Evolutionary conservation across 345 rosid genomes (phyloP).

Genomic region (Gossypium raimondii): DNA sequence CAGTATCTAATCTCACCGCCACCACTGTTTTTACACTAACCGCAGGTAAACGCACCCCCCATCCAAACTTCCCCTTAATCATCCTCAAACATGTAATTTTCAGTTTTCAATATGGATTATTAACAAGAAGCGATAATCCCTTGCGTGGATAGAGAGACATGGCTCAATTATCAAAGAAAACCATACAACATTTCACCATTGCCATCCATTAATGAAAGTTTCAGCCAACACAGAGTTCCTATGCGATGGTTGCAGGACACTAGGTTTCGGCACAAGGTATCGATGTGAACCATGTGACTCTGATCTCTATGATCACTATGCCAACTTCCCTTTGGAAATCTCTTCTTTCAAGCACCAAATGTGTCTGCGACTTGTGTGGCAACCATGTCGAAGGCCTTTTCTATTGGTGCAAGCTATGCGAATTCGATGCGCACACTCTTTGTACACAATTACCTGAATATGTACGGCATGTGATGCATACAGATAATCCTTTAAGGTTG

Average conservation of each 20-base stretch:
- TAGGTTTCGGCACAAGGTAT: neutral
- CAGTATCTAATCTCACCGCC: too few relatives aligned
- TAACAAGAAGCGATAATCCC: neutral
- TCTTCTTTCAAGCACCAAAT: neutral
- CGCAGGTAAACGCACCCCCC: too few relatives aligned
- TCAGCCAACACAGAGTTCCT: neutral
- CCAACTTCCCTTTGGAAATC: neutral
- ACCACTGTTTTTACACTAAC: too few relatives aligned
- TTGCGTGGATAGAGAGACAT: neutral
- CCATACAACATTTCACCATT: neutral
- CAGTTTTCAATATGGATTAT: neutral
- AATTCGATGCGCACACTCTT: slow-evolving; percentile 33
- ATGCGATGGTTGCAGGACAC: neutral
- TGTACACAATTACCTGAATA: slow-evolving; percentile 36
- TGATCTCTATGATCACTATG: neutral
- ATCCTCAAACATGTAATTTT: neutral
- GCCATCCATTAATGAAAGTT: neutral
- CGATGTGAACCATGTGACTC: neutral
- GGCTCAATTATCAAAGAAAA: neutral
- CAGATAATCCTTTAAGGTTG: slow-evolving; percentile 29
- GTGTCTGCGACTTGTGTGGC: neutral
- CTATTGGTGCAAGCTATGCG: slow-evolving; percentile 32
- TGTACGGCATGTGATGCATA: slow-evolving; percentile 30
- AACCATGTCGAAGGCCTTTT: slow-evolving; percentile 27
- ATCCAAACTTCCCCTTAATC: neutral